These are phyloP conservation scores for Diaporthe sp. DNA, from an alignment of 2,329 filamentous ascomycete genomes.

Conservation along the genomic window DNA sequence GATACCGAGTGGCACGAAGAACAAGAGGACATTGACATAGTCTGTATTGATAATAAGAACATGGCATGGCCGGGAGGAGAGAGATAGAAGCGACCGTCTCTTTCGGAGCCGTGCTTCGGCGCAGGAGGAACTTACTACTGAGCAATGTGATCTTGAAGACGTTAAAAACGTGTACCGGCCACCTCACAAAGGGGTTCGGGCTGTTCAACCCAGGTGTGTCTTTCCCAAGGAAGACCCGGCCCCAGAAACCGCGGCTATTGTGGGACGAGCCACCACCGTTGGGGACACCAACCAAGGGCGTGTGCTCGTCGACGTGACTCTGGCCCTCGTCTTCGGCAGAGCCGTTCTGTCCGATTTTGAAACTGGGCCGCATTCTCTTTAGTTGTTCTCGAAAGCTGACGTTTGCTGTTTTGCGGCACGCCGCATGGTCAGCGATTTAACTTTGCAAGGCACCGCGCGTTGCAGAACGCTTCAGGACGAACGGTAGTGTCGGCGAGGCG, in stretches of 20 bases:
- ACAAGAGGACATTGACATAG: conserved; percentile 78
- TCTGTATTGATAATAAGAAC: conserved; percentile 51
- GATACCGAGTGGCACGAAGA: conserved; percentile 82
- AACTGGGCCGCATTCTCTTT: conserved; percentile 36
- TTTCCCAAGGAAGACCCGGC: conserved; percentile 62
- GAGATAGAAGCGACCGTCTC: not conserved
- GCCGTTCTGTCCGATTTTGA: conserved; percentile 12
- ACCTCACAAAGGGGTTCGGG: conserved; percentile 59
- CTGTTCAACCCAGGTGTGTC: conserved; percentile 67
- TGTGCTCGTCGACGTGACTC: conserved; percentile 50
- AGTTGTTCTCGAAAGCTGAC: conserved; percentile 37
- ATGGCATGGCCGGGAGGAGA: conserved; percentile 5
- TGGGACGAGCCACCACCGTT: conserved; percentile 42
- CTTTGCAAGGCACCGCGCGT: conserved; percentile 10
- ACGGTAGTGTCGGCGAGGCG: not conserved
- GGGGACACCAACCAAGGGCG: conserved; percentile 58
- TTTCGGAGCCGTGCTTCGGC: not conserved
- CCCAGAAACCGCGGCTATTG: conserved; percentile 45
- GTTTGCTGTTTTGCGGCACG: conserved; percentile 37
- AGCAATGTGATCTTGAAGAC: conserved; percentile 69
- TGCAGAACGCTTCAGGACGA: not conserved
- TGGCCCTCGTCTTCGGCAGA: conserved; percentile 9
- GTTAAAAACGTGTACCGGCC: conserved; percentile 65
- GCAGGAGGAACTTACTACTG: conserved; percentile 64
- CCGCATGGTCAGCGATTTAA: conserved; percentile 37